phyloP scores from a whole-genome alignment of 768 basidiomycete species.

The Wakefieldia striispora region DNA sequence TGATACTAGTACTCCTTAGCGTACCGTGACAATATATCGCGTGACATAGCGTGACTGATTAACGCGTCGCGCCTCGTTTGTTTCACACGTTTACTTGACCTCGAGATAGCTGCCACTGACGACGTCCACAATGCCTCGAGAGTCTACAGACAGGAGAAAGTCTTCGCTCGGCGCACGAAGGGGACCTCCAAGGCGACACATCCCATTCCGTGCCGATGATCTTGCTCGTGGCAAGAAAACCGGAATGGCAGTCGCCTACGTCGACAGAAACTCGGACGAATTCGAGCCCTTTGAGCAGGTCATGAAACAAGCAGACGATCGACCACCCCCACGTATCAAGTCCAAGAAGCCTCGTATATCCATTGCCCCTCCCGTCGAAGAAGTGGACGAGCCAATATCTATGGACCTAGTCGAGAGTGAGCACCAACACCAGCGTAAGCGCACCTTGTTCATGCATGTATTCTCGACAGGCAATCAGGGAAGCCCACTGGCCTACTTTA shows the following conservation, averaged over 20 bases:
- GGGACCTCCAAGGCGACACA: constrained; percentile 61
- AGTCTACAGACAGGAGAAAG: constrained; percentile 28
- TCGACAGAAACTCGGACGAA: constrained; percentile 74
- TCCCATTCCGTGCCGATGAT: constrained; percentile 78
- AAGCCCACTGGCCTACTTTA: constrained; percentile 37
- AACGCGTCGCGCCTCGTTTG: constrained; percentile 27
- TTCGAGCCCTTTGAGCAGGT: constrained; percentile 81
- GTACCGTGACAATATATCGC: constrained; percentile 17
- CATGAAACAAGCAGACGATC: constrained; percentile 64
- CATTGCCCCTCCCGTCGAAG: constrained; percentile 32
- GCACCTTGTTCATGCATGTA: constrained; percentile 2
- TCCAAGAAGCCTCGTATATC: constrained; percentile 49
- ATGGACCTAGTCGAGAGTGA: constrained; percentile 78
- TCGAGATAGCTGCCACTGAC: constrained; percentile 12
- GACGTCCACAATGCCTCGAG: constrained; percentile 26
- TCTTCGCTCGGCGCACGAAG: constrained; percentile 48
- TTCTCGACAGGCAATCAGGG: constrained; percentile 26
- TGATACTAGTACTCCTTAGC: background rate
- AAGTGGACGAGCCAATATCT: constrained; percentile 63
- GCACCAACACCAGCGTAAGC: constrained; percentile 20
- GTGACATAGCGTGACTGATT: constrained; percentile 28
- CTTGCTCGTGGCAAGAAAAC: constrained; percentile 79
- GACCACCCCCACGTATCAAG: constrained; percentile 59
- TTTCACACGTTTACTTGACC: constrained; percentile 9
- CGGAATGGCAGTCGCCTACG: constrained; percentile 63